Evolutionary conservation across 768 basidiomycete species (phyloP).

Genomic region (Hypholoma fasciculare): DNA sequence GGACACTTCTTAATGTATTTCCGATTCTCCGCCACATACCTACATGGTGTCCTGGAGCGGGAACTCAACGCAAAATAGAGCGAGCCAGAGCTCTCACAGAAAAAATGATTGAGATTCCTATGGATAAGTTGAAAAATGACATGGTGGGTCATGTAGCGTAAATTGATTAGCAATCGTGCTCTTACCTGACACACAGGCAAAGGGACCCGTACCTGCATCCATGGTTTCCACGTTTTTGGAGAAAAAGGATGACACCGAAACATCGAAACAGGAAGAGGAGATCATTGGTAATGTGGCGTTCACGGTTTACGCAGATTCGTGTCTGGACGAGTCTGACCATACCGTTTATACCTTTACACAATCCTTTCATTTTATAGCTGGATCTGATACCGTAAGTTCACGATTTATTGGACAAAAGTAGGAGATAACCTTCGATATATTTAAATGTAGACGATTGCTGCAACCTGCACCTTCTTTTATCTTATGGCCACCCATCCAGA

Average conservation of each 20-base stretch:
- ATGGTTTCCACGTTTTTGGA: conserved; percentile 5
- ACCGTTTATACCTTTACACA: too few species aligned
- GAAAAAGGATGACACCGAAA: conserved; percentile 1
- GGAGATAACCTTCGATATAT: neutral
- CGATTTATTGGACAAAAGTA: neutral
- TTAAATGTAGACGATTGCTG: neutral
- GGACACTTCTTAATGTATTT: conserved; percentile 9
- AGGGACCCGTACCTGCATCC: conserved; percentile 10
- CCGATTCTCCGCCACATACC: conserved; percentile 16
- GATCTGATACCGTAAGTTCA: neutral
- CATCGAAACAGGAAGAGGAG: conserved; percentile 9
- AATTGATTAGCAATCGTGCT: neutral
- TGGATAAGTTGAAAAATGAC: conserved; percentile 10
- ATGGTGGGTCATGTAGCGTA: conserved; percentile 1
- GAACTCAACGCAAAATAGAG: neutral
- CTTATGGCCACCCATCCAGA: conserved; percentile 28
- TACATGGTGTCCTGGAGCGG: conserved; percentile 13
- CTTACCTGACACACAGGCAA: neutral
- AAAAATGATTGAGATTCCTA: conserved; percentile 6
- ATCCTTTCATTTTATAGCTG: too few species aligned
- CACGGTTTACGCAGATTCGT: conserved; percentile 15
- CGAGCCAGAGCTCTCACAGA: neutral
- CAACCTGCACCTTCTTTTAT: conserved; percentile 22
- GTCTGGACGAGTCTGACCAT: neutral
- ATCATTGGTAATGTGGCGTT: conserved; percentile 10